Conservation (phyloP, 139 green algal species). For the Mesotaenium endlicherianum region DNA sequence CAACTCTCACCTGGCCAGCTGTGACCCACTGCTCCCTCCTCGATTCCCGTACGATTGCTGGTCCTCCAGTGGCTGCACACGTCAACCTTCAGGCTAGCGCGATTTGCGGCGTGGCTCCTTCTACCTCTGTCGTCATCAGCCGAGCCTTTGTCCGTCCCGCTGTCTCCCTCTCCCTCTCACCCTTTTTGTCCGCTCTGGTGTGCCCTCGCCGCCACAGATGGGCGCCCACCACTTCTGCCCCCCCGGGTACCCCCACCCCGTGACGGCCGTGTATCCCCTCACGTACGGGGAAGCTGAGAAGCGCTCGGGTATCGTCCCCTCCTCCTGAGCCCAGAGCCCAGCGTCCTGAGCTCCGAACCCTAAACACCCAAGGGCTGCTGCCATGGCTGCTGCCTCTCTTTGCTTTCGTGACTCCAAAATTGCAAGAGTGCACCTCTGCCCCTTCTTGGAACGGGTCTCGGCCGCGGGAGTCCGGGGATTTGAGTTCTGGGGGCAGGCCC, state of each 20-base stretch:
- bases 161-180: background rate
- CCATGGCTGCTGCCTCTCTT: background rate
- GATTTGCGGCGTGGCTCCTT: background rate
- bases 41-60: no score
- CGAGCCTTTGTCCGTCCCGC: background rate
- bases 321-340: background rate
- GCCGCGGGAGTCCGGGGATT: background rate
- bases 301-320: background rate
- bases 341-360: background rate
- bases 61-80: no score
- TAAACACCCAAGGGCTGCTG: background rate
- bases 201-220: background rate
- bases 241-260: constrained; percentile 1
- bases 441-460: background rate
- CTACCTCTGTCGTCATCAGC: background rate
- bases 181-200: background rate
- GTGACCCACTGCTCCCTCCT: no score
- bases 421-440: background rate
- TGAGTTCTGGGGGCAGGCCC: no score
- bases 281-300: constrained; percentile 29
- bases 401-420: background rate
- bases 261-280: constrained; percentile 40
- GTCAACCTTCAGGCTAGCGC: no score
- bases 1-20: no score
- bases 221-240: constrained; percentile 38